Conservation (phyloP, 768 basidiomycete genomes). For the Basidioascus undulatus region DNA sequence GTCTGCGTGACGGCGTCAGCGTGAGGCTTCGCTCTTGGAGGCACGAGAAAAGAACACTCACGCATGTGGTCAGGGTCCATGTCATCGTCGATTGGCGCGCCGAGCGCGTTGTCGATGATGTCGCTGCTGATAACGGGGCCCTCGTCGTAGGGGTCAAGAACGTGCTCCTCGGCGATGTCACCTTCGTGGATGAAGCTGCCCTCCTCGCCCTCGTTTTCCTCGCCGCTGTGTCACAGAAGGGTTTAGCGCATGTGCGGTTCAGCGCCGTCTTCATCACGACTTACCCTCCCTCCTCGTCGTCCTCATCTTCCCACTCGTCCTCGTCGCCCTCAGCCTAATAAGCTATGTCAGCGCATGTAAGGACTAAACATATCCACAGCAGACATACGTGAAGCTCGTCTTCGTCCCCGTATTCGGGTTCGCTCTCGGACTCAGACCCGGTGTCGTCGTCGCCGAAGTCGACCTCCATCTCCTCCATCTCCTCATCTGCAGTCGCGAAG, state of each 20-base stretch:
- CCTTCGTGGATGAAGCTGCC: constrained; percentile 15
- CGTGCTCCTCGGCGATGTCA: constrained; percentile 9
- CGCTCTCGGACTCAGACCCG: constrained; percentile 30
- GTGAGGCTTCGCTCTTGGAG: constrained; percentile 1
- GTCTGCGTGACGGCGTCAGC: constrained; percentile 6
- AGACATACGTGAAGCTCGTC: constrained; percentile 31
- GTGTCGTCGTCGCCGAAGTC: constrained; percentile 57
- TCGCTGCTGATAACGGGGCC: too few relatives aligned
- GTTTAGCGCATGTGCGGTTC: not conserved
- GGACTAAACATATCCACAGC: constrained; percentile 33
- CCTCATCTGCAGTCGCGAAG: constrained; percentile 38
- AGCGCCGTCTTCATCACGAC: constrained; percentile 6
- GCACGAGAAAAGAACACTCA: constrained; percentile 4
- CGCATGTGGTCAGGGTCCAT: constrained; percentile 14
- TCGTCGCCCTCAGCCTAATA: constrained; percentile 22
- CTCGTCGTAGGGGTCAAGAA: not conserved
- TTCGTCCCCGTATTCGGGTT: constrained; percentile 26
- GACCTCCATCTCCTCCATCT: constrained; percentile 51
- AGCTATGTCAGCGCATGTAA: constrained; percentile 22
- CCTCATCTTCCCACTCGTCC: constrained; percentile 12
- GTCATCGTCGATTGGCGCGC: constrained; percentile 17
- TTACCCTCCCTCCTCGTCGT: constrained; percentile 5
- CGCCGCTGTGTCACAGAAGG: not conserved
- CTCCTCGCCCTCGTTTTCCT: not conserved
- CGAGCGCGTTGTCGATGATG: too few relatives aligned